These are phyloP conservation scores for Grammothele lineata DNA, from an alignment of 768 basidiomycete species.

Conservation along the genomic window DNA sequence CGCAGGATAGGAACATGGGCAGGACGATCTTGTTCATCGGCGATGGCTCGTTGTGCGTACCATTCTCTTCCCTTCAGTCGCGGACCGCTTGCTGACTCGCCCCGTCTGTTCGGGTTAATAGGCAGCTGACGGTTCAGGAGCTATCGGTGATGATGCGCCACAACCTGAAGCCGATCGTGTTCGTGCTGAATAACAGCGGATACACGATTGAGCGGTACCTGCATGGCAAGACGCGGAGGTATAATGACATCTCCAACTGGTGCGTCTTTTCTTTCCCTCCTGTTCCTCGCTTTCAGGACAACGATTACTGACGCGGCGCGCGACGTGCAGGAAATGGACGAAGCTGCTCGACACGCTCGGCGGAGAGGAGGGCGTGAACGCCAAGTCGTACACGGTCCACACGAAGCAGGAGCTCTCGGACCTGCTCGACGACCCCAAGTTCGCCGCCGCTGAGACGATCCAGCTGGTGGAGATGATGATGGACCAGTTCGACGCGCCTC, in stretches of 20 bases:
- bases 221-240: conserved; percentile 66
- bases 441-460: conserved; percentile 60
- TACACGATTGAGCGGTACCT: conserved; percentile 86
- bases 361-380: conserved; percentile 44
- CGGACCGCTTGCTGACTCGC: neutral
- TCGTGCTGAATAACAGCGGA: conserved; percentile 75
- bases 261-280: conserved; percentile 17
- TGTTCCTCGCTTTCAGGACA: neutral
- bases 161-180: conserved; percentile 76
- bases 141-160: conserved; percentile 77
- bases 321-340: conserved; percentile 52
- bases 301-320: neutral
- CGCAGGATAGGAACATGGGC: conserved; percentile 52
- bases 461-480: conserved; percentile 82
- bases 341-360: conserved; percentile 57
- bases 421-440: conserved; percentile 60
- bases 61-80: conserved; percentile 2
- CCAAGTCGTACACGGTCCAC: conserved; percentile 61
- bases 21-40: conserved; percentile 84
- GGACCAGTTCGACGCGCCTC: conserved; percentile 68
- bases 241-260: conserved; percentile 86
- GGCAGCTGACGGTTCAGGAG: conserved; percentile 80
- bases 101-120: conserved; percentile 25
- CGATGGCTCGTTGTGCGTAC: conserved; percentile 70
- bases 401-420: conserved; percentile 63